A percentile compares a stretch with the other conserved stretches of the same genome.
Evolutionary conservation across 2,329 filamentous ascomycete genomes (phyloP).

Genomic region (Sordariomycetes sp.): DNA sequence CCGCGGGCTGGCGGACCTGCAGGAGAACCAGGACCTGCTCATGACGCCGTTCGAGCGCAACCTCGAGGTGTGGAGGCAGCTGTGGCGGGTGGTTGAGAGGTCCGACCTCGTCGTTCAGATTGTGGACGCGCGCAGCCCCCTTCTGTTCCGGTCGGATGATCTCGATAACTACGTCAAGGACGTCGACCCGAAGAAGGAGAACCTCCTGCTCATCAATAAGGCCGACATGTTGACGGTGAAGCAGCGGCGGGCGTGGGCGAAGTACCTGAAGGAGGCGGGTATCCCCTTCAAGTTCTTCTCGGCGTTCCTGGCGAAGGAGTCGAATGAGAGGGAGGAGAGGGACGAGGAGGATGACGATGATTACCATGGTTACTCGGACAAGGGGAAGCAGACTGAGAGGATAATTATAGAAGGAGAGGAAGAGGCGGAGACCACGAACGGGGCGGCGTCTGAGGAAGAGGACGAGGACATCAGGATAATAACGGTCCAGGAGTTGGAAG

Average conservation of each 20-base stretch:
- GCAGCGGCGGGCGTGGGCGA: conserved; percentile 75
- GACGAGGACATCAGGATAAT: conserved; percentile 61
- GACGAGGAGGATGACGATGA: conserved; percentile 1
- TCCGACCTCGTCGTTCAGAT: conserved; percentile 96
- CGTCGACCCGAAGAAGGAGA: conserved; percentile 76
- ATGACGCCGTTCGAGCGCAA: conserved; percentile 98
- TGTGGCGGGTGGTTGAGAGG: conserved; percentile 96
- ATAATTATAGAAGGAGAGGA: conserved; percentile 23
- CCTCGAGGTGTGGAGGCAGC: conserved; percentile 90
- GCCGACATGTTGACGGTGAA: conserved; percentile 93
- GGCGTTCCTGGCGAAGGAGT: conserved; percentile 78
- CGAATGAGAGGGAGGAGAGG: conserved; percentile 48
- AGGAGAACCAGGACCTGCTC: conserved; percentile 85
- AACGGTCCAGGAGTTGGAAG: conserved; percentile 85
- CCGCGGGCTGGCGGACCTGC: conserved; percentile 77
- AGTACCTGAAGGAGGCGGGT: conserved; percentile 65
- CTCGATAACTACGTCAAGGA: conserved; percentile 90
- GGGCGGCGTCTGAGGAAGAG: conserved; percentile 17
- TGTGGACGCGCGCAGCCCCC: conserved; percentile 88
- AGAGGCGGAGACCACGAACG: conserved; percentile 17
- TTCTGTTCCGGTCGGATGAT: conserved; percentile 90
- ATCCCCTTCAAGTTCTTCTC: conserved; percentile 97
- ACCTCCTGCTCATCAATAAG: conserved; percentile 91
- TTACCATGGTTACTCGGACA: conserved; percentile 4
- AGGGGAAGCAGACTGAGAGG: conserved; percentile 12